Conservation (phyloP, 305 asterid genomes). For the Ilex paraguariensis region DNA sequence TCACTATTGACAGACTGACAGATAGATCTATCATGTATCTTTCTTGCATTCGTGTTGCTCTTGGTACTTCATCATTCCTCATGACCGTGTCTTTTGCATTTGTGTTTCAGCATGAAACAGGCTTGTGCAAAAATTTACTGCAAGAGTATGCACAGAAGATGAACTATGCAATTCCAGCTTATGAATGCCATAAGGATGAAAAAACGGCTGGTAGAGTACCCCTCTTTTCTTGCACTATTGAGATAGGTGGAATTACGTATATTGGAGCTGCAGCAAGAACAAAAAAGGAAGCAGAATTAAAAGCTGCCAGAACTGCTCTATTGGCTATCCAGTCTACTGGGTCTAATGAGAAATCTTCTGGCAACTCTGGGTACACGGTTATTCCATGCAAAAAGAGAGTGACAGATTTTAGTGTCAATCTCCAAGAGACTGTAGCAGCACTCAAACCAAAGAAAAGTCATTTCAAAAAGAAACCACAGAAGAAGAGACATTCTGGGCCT, state of each 20-base stretch:
- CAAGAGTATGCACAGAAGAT: constrained; percentile 96
- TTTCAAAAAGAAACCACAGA: constrained; percentile 39
- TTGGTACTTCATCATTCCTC: not conserved
- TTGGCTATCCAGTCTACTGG: constrained; percentile 65
- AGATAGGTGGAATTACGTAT: constrained; percentile 75
- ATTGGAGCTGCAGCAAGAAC: constrained; percentile 78
- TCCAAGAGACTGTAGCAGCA: constrained; percentile 50
- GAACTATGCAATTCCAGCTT: constrained; percentile 79
- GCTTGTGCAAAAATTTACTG: constrained; percentile 84
- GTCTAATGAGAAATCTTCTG: constrained; percentile 22
- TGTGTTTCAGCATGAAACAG: constrained; percentile 80
- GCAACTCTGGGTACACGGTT: constrained; percentile 58
- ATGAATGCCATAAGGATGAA: constrained; percentile 53
- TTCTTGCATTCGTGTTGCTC: not conserved
- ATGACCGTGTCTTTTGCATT: constrained; percentile 11
- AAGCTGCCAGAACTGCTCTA: constrained; percentile 90
- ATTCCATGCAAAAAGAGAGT: constrained; percentile 58
- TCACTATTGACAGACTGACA: not conserved
- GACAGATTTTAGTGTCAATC: constrained; percentile 41
- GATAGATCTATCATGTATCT: not conserved
- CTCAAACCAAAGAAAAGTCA: constrained; percentile 59
- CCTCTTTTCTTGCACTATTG: constrained; percentile 55
- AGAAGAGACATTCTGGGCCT: constrained; percentile 28
- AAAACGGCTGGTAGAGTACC: constrained; percentile 24
- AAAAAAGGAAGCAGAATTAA: constrained; percentile 89